Evolutionary conservation across 2,329 filamentous ascomycete species (phyloP).

Genomic region (Colletotrichum destructivum): DNA sequence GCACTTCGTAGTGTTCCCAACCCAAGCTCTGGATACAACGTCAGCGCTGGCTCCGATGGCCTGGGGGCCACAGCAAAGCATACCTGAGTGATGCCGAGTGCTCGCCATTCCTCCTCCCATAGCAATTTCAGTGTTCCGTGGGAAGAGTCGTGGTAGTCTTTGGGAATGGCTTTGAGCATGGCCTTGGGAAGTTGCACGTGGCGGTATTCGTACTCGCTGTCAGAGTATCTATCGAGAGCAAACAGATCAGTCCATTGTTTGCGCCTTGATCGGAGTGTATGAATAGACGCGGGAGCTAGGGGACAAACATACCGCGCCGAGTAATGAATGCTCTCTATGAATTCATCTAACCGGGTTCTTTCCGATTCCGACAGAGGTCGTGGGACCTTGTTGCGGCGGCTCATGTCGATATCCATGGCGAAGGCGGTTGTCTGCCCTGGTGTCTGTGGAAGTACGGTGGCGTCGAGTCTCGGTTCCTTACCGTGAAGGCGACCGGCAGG

Average conservation of each 20-base stretch:
- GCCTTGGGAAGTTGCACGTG: slow-evolving; percentile 98
- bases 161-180: slow-evolving; percentile 97
- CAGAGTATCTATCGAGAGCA: slow-evolving; percentile 80
- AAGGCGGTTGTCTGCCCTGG: slow-evolving; percentile 12
- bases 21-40: slow-evolving; percentile 81
- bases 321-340: slow-evolving; percentile 94
- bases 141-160: slow-evolving; percentile 90
- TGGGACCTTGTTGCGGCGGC: slow-evolving; percentile 88
- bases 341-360: slow-evolving; percentile 89
- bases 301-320: slow-evolving; percentile 78
- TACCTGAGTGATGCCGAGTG: slow-evolving; percentile 96
- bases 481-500: slow-evolving; percentile 33
- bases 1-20: slow-evolving; percentile 99
- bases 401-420: slow-evolving; percentile 78
- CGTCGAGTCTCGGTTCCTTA: slow-evolving; percentile 35
- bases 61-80: slow-evolving; percentile 5
- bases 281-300: not conserved
- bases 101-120: slow-evolving; percentile 99
- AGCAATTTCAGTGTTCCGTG: slow-evolving; percentile 96
- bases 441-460: slow-evolving; percentile 33
- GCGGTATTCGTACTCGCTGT: slow-evolving; percentile 94
- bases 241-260: slow-evolving; percentile 8
- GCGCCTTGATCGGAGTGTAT: slow-evolving; percentile 5
- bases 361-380: slow-evolving; percentile 86
- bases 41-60: slow-evolving; percentile 21